Base-by-base conservation (phyloP, 2,329 filamentous ascomycete species). In the Coniochaeta ligniaria region DNA sequence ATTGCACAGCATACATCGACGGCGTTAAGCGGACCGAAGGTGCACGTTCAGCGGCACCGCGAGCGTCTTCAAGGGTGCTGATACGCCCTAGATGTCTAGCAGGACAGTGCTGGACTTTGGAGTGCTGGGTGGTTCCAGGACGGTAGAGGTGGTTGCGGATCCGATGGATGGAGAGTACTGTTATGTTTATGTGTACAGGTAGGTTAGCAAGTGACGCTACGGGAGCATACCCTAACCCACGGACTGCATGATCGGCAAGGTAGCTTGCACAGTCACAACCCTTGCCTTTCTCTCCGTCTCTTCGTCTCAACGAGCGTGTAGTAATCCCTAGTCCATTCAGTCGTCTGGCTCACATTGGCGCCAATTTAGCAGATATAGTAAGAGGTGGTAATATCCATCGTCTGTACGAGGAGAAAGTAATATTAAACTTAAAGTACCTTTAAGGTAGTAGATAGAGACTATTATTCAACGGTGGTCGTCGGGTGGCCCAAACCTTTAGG, bases 11-110 rank as follows among this genome's bases (percentile, higher is more conserved):
- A 3, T 45, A 45, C 41, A 45, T 45, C 41, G 12, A 20, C 41
- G 41, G 17, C 17, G 20, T 45, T 16, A 45, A 45, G 54, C 61
- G 17, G 47, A 24, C n/a, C 28, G 59, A 45, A 28, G 55, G 33
- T 62, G 60, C 20, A 56, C 58, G 4, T 62, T 55, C 35, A 62
- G 58, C 14, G 61, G 61, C 24, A 60, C 61, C 7, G 55, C 57
- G 35, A 62, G 54, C 22, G 33, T 62, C 20, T 58, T 62, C 55
- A 62, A 62, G 31, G 47, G 54, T 9, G 16, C 22, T 6, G 55
- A 36, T 43, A 62, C 61, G 5, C 59, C 59, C 1, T 54, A 60
- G 56, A 59, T 62, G 17, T 47, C 43, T 24, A 62, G 58, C 9
- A 54, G 43, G 20, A 62, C 61, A 0, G n/a, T 62, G 11, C 58